Conservation (phyloP, 2,329 filamentous ascomycete species). For the Botryotinia convoluta region DNA sequence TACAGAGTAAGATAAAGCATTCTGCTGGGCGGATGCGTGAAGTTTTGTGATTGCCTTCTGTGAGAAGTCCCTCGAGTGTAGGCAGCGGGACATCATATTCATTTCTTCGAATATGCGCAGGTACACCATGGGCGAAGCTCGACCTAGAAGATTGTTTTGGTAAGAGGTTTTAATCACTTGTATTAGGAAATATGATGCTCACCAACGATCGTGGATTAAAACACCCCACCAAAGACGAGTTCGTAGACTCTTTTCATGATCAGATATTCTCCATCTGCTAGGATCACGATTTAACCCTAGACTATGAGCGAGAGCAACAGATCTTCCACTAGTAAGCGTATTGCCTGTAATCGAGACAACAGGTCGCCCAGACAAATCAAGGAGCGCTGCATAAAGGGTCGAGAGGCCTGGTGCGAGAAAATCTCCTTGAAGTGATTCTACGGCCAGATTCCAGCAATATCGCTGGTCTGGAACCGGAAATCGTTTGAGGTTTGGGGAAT, state of each 20-base stretch:
- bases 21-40: not conserved
- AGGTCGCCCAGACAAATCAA: constrained; percentile 59
- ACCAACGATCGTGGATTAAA: constrained; percentile 55
- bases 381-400: constrained; percentile 54
- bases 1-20: not conserved
- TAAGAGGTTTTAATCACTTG: not conserved
- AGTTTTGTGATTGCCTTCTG: not conserved
- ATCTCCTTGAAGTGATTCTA: constrained; percentile 58
- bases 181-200: constrained; percentile 20
- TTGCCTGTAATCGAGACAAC: constrained; percentile 60
- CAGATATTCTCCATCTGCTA: constrained; percentile 51
- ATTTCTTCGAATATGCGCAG: constrained; percentile 23
- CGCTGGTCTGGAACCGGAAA: constrained; percentile 55
- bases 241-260: constrained; percentile 49
- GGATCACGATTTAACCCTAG: constrained; percentile 55
- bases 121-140: constrained; percentile 31
- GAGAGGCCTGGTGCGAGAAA: constrained; percentile 57
- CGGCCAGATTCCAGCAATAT: constrained; percentile 62
- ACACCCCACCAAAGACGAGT: constrained; percentile 57
- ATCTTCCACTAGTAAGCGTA: constrained; percentile 49
- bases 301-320: constrained; percentile 52
- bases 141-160: constrained; percentile 23
- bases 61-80: constrained; percentile 22
- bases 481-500: constrained; percentile 43
- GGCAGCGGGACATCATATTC: constrained; percentile 32